Percentiles rank a stretch among this genome's conserved stretches.
These are phyloP conservation scores for Solanum gandarillasii DNA, from an alignment of 257 asterid genomes.

Conservation along the genomic window DNA sequence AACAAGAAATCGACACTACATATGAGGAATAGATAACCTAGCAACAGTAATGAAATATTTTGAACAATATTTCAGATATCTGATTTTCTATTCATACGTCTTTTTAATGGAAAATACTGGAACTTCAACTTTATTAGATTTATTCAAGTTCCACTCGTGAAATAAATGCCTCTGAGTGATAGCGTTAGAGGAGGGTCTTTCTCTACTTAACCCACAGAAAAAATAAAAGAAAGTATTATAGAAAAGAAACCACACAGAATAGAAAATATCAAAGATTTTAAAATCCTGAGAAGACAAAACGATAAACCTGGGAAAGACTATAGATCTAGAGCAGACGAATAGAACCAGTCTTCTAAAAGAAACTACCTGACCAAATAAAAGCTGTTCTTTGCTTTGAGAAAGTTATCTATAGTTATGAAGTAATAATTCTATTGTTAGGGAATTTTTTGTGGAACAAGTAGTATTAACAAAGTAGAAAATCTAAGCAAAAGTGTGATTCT, in stretches of 20 bases:
- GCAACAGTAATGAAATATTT: constrained; percentile 1
- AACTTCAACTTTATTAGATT: neutral
- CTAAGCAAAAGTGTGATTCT: neutral
- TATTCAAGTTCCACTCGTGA: neutral
- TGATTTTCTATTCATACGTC: neutral
- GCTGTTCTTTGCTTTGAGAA: neutral
- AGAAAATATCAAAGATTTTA: neutral
- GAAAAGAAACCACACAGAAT: neutral
- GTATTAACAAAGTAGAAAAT: neutral
- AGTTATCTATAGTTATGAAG: neutral
- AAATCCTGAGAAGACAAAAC: neutral
- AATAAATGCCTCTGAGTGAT: neutral
- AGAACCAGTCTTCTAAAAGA: neutral
- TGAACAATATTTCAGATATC: neutral
- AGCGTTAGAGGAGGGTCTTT: neutral
- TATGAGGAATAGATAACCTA: neutral
- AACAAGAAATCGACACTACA: constrained; percentile 10
- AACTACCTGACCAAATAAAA: neutral
- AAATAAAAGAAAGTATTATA: neutral
- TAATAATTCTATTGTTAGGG: neutral
- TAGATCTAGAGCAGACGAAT: neutral
- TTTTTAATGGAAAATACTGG: neutral
- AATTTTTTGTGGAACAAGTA: neutral
- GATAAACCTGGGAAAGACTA: neutral
- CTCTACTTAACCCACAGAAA: neutral